phyloP scores from a whole-genome alignment of 805 yeast species.

The Clavispora asparagi region DNA sequence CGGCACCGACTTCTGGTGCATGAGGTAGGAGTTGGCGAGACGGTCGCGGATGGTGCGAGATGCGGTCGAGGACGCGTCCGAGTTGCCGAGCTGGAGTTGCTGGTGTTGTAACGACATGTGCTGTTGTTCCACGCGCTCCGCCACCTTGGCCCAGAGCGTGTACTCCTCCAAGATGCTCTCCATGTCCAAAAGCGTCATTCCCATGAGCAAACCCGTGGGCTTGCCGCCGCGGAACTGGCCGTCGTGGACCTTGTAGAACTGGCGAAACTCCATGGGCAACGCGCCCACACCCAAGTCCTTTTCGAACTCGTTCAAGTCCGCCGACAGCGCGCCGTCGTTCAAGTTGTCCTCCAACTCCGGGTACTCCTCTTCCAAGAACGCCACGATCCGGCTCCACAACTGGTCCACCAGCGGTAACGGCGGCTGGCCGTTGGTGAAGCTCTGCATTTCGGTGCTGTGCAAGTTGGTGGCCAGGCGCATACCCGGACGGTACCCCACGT shows the following conservation, averaged over 20 bases:
- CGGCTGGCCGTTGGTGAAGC: slow-evolving; percentile 21
- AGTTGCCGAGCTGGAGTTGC: slow-evolving; percentile 14
- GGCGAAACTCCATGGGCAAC: slow-evolving; percentile 41
- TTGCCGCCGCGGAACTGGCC: slow-evolving; percentile 43
- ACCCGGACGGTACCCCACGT: slow-evolving; percentile 37
- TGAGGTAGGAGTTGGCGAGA: slow-evolving; percentile 12
- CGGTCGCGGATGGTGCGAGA: slow-evolving; percentile 7
- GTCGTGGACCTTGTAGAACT: slow-evolving; percentile 41
- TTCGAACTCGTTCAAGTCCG: slow-evolving; percentile 43
- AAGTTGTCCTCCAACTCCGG: slow-evolving; percentile 41
- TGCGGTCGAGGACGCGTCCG: slow-evolving; percentile 8
- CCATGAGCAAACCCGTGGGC: slow-evolving; percentile 43
- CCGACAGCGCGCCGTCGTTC: slow-evolving; percentile 40
- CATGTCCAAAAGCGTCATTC: slow-evolving; percentile 37
- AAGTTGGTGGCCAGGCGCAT: slow-evolving; percentile 36
- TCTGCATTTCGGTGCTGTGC: slow-evolving; percentile 38
- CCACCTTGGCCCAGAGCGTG: slow-evolving; percentile 38
- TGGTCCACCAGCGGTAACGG: slow-evolving; percentile 30
- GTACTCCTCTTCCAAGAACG: slow-evolving; percentile 41
- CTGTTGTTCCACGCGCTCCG: slow-evolving; percentile 36
- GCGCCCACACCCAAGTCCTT: slow-evolving; percentile 39
- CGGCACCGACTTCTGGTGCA: slow-evolving; percentile 17
- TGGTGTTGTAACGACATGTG: slow-evolving; percentile 25
- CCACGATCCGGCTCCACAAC: slow-evolving; percentile 39
- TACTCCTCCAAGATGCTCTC: slow-evolving; percentile 40